phyloP scores from a whole-genome alignment of 2,329 filamentous ascomycete genomes.

The Aspergillus fischeri region DNA sequence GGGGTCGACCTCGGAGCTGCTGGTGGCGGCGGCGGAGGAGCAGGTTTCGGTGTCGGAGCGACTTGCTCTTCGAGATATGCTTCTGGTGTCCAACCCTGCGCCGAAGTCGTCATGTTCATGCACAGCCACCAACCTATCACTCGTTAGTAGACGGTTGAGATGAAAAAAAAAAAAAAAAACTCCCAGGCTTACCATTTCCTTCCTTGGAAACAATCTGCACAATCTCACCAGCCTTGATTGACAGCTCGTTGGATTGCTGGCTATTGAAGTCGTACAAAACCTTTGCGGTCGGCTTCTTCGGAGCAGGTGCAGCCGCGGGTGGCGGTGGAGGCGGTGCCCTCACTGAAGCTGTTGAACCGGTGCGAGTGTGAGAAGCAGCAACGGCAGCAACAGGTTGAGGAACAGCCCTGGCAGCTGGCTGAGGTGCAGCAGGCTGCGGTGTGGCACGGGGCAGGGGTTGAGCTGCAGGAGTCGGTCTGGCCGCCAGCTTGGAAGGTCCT shows the following conservation, averaged over 20 bases:
- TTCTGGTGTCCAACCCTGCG: slow-evolving; percentile 91
- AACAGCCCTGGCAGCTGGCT: slow-evolving; percentile 41
- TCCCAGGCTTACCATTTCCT: slow-evolving; percentile 69
- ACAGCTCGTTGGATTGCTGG: slow-evolving; percentile 79
- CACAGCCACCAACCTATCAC: slow-evolving; percentile 88
- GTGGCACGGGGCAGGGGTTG: slow-evolving; percentile 33
- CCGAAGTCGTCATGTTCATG: slow-evolving; percentile 62
- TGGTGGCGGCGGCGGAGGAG: slow-evolving; percentile 49
- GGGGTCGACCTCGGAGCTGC: slow-evolving; percentile 51
- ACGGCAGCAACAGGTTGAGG: slow-evolving; percentile 41
- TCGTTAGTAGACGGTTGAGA: slow-evolving; percentile 21
- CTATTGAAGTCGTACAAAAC: slow-evolving; percentile 90
- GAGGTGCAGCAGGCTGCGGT: slow-evolving; percentile 30
- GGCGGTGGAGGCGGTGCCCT: slow-evolving; percentile 63
- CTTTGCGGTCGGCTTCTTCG: slow-evolving; percentile 74
- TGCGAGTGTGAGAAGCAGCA: slow-evolving; percentile 45
- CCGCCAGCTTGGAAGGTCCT: slow-evolving; percentile 66
- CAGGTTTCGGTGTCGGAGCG: slow-evolving; percentile 56
- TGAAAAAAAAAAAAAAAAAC: not conserved
- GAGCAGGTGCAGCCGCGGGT: slow-evolving; percentile 55
- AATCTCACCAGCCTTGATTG: slow-evolving; percentile 72
- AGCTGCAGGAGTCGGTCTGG: slow-evolving; percentile 34
- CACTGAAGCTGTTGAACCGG: slow-evolving; percentile 57
- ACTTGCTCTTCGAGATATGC: slow-evolving; percentile 80
- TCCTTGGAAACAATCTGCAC: slow-evolving; percentile 93